Evolutionary conservation across 345 rosid genomes (phyloP).

Genomic region (Sapria himalayana): DNA sequence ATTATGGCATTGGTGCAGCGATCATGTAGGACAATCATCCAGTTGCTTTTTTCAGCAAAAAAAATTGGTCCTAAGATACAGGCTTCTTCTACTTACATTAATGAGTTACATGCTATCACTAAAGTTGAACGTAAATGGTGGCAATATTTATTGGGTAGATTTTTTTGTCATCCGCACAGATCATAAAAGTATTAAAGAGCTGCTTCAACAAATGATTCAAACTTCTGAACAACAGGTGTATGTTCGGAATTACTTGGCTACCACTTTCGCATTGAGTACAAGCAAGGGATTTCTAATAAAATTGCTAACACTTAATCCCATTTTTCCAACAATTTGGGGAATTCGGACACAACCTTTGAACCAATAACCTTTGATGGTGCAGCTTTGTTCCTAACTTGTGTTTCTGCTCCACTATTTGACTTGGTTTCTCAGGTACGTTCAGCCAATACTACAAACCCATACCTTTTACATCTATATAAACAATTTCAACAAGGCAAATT

Average conservation of each 20-base stretch:
- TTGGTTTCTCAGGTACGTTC: not conserved
- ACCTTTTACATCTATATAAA: not conserved
- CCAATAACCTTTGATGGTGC: too few species aligned
- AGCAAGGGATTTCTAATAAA: not conserved
- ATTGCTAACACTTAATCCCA: not conserved
- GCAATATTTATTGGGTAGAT: not conserved
- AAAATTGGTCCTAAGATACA: not conserved
- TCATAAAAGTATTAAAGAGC: not conserved
- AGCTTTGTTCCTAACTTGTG: too few species aligned
- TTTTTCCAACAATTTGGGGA: too few species aligned
- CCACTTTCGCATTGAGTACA: not conserved
- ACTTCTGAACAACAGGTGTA: not conserved
- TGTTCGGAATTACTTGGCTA: not conserved
- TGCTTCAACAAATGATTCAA: not conserved
- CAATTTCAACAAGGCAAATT: not conserved
- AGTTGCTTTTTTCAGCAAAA: not conserved
- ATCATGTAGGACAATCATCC: not conserved
- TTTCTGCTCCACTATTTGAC: not conserved
- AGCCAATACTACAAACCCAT: too few species aligned
- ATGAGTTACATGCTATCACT: too few species aligned
- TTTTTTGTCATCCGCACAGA: not conserved
- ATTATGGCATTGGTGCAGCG: not conserved
- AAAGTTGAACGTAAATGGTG: not conserved
- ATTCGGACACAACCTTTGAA: fast-evolving
- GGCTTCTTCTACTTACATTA: too few species aligned